phyloP scores from a whole-genome alignment of 345 rosid genomes.

The Heritiera littoralis region DNA sequence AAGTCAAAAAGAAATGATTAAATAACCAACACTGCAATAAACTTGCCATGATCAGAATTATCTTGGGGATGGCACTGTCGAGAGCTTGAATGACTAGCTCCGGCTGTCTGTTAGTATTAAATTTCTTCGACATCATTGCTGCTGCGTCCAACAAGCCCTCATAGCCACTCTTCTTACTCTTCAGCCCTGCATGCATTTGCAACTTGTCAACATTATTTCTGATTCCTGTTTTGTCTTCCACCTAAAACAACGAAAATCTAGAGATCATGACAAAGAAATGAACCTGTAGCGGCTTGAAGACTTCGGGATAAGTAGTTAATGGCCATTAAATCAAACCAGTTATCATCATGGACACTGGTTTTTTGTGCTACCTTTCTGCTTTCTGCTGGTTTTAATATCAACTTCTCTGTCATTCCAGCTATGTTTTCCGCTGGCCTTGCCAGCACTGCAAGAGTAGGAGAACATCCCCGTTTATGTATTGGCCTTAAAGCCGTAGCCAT shows the following conservation, averaged over 20 bases:
- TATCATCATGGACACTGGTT: slow-evolving; percentile 41
- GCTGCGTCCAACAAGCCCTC: slow-evolving; percentile 63
- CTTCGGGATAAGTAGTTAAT: slow-evolving; percentile 46
- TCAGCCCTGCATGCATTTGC: slow-evolving; percentile 39
- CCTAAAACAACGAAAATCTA: background rate
- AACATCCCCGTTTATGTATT: background rate
- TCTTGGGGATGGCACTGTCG: slow-evolving; percentile 44
- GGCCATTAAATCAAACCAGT: slow-evolving; percentile 59
- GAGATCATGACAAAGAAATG: background rate
- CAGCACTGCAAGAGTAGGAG: slow-evolving; percentile 25
- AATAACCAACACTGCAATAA: background rate
- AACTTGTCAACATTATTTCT: background rate
- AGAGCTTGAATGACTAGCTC: slow-evolving; percentile 52
- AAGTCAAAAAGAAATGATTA: background rate
- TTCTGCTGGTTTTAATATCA: slow-evolving; percentile 15
- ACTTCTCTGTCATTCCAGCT: slow-evolving; percentile 4
- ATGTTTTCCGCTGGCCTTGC: slow-evolving; percentile 22
- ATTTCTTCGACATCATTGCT: slow-evolving; percentile 36
- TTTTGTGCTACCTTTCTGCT: slow-evolving; percentile 5
- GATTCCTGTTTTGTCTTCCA: background rate
- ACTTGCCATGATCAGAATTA: slow-evolving; percentile 48
- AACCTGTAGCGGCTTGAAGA: slow-evolving; percentile 56
- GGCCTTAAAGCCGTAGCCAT: background rate
- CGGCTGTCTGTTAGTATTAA: slow-evolving; percentile 37
- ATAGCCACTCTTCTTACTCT: slow-evolving; percentile 44